Conservation (phyloP, 768 basidiomycete genomes). For the Hericium erinaceus region DNA sequence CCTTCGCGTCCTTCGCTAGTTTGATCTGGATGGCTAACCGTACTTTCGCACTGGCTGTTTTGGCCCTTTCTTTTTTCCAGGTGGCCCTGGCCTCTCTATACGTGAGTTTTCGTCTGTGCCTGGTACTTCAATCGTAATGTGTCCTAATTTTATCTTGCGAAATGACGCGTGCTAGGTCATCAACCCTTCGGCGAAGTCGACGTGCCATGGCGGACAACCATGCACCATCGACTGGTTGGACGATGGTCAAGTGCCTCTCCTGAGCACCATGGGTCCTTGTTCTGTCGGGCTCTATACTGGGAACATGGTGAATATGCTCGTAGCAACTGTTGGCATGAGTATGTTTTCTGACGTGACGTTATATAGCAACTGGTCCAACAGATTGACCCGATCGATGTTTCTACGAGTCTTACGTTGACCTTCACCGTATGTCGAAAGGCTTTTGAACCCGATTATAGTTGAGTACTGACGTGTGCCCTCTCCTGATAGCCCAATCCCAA, state of each 20-base stretch:
- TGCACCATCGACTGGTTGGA: conserved; percentile 58
- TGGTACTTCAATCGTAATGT: neutral
- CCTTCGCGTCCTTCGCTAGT: neutral
- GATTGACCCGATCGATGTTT: conserved; percentile 47
- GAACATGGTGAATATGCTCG: conserved; percentile 31
- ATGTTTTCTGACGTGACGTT: neutral
- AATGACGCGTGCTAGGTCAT: conserved; percentile 1
- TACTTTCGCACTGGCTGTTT: neutral
- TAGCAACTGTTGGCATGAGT: neutral
- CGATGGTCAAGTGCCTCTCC: conserved; percentile 43
- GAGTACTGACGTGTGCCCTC: neutral
- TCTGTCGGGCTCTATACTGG: conserved; percentile 52
- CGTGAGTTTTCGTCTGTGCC: neutral
- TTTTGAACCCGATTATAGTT: neutral
- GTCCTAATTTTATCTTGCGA: neutral
- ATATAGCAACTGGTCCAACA: conserved; percentile 48
- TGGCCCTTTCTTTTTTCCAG: neutral
- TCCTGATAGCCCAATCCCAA: conserved; percentile 39
- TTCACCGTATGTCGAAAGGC: conserved; percentile 41
- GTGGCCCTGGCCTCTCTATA: conserved; percentile 4
- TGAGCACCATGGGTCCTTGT: conserved; percentile 41
- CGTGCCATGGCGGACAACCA: conserved; percentile 42
- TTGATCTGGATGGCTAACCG: neutral
- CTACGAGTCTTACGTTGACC: conserved; percentile 32
- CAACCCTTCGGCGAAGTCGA: neutral